A percentile compares a stretch with the other conserved stretches of the same genome.
Conservation (phyloP, 352 stramenopile species). For the Phytophthora megakarya region DNA sequence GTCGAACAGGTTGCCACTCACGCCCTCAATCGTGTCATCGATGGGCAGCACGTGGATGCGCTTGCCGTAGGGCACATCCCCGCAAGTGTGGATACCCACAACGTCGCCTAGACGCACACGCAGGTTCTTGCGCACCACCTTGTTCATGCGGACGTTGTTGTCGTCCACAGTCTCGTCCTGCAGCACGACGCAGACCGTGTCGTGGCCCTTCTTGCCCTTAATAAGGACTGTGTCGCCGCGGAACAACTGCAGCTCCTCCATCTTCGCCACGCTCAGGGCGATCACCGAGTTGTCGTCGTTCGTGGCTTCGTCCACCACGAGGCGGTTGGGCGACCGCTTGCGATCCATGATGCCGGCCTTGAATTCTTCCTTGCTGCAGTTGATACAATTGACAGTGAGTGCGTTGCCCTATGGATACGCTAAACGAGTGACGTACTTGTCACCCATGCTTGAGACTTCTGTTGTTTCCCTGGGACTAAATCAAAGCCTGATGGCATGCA, state of each 20-base stretch:
- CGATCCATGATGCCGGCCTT: slow-evolving; percentile 88
- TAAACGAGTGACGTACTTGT: slow-evolving; percentile 31
- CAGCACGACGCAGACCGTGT: slow-evolving; percentile 98
- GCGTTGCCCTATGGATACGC: background rate
- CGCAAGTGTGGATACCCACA: slow-evolving; percentile 96
- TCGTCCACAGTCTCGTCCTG: slow-evolving; percentile 98
- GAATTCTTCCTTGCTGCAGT: slow-evolving; percentile 74
- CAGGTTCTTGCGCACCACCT: slow-evolving; percentile 99
- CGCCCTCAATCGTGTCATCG: slow-evolving; percentile 99
- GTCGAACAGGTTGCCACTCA: slow-evolving; percentile 99
- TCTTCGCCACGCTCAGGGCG: slow-evolving; percentile 92
- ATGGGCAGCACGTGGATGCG: slow-evolving; percentile 98
- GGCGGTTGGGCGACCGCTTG: slow-evolving; percentile 97
- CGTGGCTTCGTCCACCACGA: slow-evolving; percentile 98
- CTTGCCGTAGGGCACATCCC: slow-evolving; percentile 98
- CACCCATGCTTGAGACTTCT: slow-evolving; percentile 27
- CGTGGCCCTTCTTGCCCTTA: slow-evolving; percentile 98
- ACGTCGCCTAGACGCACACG: slow-evolving; percentile 97
- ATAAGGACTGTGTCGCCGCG: slow-evolving; percentile 98
- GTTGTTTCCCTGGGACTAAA: slow-evolving; percentile 15
- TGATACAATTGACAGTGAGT: background rate
- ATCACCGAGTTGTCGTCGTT: slow-evolving; percentile 99
- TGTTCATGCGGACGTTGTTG: slow-evolving; percentile 99
- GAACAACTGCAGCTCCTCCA: slow-evolving; percentile 99
- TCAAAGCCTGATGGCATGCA: slow-evolving; percentile 7